Conservation (phyloP, 768 basidiomycete species). For the Baorangia bicolor region DNA sequence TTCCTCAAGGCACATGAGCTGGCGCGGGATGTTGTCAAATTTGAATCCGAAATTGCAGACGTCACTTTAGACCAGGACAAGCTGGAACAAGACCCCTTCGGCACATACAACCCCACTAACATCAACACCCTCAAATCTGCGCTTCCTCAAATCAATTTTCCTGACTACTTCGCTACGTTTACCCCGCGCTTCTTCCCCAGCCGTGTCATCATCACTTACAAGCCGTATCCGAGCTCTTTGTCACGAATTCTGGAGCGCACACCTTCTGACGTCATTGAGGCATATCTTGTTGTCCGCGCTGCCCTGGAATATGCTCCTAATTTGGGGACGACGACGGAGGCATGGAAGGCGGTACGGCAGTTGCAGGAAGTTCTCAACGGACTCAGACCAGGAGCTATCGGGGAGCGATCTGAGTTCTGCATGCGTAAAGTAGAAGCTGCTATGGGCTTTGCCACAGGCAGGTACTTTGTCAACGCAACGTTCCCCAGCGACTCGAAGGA, state of each 20-base stretch:
- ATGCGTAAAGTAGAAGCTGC: slow-evolving; percentile 65
- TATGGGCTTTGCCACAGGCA: slow-evolving; percentile 87
- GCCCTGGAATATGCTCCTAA: slow-evolving; percentile 66
- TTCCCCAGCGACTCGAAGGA: slow-evolving; percentile 77
- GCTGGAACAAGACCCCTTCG: slow-evolving; percentile 75
- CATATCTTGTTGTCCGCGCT: slow-evolving; percentile 81
- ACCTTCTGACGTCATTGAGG: slow-evolving; percentile 70
- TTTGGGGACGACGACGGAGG: slow-evolving; percentile 71
- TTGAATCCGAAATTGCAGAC: slow-evolving; percentile 76
- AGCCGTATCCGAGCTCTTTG: slow-evolving; percentile 69
- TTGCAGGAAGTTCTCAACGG: slow-evolving; percentile 76
- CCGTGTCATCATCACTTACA: slow-evolving; percentile 79
- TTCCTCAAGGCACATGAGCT: slow-evolving; percentile 55
- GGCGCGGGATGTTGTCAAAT: slow-evolving; percentile 67
- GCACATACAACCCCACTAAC: slow-evolving; percentile 82
- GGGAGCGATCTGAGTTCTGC: slow-evolving; percentile 84
- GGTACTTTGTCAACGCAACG: slow-evolving; percentile 84
- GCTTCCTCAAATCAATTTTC: slow-evolving; percentile 77
- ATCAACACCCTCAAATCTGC: slow-evolving; percentile 66
- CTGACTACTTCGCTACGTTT: slow-evolving; percentile 84
- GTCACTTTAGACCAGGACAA: slow-evolving; percentile 82
- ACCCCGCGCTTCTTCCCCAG: slow-evolving; percentile 73
- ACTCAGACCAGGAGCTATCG: slow-evolving; percentile 81
- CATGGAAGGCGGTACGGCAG: slow-evolving; percentile 72
- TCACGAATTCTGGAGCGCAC: slow-evolving; percentile 68